phyloP scores from a whole-genome alignment of 257 asterid genomes.

The Marsdenia floribunda region DNA sequence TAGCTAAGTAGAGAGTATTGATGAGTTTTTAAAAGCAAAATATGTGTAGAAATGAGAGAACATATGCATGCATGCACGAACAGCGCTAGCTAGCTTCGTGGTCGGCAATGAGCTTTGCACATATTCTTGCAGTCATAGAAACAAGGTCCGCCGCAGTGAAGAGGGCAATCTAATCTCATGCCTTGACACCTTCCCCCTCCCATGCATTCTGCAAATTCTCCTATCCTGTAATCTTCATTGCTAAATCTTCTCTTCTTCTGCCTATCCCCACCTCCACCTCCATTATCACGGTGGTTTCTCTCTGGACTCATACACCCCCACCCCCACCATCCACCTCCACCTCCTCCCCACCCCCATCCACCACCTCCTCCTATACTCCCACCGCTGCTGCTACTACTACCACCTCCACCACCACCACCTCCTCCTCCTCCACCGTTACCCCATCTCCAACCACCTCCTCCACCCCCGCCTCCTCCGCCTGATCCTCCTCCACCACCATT shows the following conservation, averaged over 20 bases:
- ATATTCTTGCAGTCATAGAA: conserved; percentile 44
- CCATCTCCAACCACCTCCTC: conserved; percentile 17
- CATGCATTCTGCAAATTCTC: conserved; percentile 50
- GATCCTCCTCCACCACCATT: conserved; percentile 16
- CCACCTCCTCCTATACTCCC: conserved; percentile 32
- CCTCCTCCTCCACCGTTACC: conserved; percentile 12
- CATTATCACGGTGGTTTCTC: not conserved
- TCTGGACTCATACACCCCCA: conserved; percentile 37
- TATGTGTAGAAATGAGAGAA: too few relatives aligned
- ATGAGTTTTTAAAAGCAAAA: too few relatives aligned
- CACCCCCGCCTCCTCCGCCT: conserved; percentile 18
- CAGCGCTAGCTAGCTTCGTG: too few relatives aligned
- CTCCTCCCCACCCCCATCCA: conserved; percentile 54
- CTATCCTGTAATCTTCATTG: conserved; percentile 26
- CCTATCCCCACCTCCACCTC: conserved; percentile 1
- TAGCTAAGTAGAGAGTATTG: too few relatives aligned
- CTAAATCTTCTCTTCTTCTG: conserved; percentile 13
- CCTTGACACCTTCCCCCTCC: conserved; percentile 39
- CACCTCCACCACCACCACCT: conserved; percentile 13
- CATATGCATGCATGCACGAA: too few relatives aligned
- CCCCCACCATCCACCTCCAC: conserved; percentile 44
- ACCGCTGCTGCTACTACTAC: conserved; percentile 5
- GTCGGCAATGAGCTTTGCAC: conserved; percentile 53
- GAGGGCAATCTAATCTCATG: conserved; percentile 47
- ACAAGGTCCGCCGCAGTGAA: conserved; percentile 52